These are phyloP conservation scores for Nemania sp. DNA, from an alignment of 2,329 filamentous ascomycete genomes.

Conservation along the genomic window DNA sequence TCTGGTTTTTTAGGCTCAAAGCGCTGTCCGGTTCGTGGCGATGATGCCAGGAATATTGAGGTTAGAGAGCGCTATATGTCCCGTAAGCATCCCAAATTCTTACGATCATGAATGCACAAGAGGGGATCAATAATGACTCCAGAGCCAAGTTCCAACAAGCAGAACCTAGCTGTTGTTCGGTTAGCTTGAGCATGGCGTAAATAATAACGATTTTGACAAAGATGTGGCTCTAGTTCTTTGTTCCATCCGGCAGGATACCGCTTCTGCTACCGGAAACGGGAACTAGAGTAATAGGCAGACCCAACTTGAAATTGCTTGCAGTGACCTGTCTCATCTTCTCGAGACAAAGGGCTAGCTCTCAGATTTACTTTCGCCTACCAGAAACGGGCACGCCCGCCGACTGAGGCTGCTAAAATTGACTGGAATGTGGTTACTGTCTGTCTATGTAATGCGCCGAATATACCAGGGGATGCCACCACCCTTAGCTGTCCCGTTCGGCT, in stretches of 20 bases:
- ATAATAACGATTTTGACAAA: conserved; percentile 18
- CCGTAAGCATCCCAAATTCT: too few relatives aligned
- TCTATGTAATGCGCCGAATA: too few relatives aligned
- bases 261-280: conserved; percentile 18
- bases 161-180: not conserved
- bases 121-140: not conserved
- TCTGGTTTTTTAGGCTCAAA: not conserved
- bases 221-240: conserved; percentile 15
- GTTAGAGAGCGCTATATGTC: too few relatives aligned
- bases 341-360: conserved; percentile 11
- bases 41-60: too few relatives aligned
- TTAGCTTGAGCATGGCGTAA: conserved; percentile 13
- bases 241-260: not conserved
- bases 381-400: conserved; percentile 4
- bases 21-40: too few relatives aligned
- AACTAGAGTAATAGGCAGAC: not conserved
- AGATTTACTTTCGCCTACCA: not conserved
- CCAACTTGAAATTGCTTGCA: conserved; percentile 10
- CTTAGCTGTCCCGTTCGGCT: not conserved
- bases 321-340: not conserved
- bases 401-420: not conserved
- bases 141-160: not conserved
- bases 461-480: not conserved
- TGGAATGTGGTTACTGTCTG: too few relatives aligned
- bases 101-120: not conserved